A percentile compares a stretch with the other conserved stretches of the same genome.
Evolutionary conservation across 2,329 filamentous ascomycete genomes (phyloP).

Genomic region (Tympanopsis confertula): DNA sequence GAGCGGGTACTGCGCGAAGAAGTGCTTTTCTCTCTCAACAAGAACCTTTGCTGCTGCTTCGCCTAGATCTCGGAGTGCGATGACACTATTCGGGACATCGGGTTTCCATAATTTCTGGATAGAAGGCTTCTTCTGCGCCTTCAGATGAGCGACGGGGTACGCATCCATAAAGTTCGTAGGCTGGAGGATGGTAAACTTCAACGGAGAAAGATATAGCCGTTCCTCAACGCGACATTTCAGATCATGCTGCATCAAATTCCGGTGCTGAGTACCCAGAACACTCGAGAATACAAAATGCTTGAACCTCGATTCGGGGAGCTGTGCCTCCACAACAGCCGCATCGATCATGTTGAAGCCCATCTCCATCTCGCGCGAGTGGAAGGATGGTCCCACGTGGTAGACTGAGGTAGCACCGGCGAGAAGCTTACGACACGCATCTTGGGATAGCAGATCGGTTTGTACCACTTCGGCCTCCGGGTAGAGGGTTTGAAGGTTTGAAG

Average conservation of each 20-base stretch:
- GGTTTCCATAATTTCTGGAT: slow-evolving; percentile 5
- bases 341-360: slow-evolving; percentile 22
- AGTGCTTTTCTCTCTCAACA: slow-evolving; percentile 8
- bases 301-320: slow-evolving; percentile 9
- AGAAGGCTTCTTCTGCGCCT: slow-evolving; percentile 4
- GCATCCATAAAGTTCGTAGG: slow-evolving; percentile 19
- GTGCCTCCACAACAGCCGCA: slow-evolving; percentile 12
- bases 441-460: slow-evolving; percentile 12
- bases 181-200: slow-evolving; percentile 20
- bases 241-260: slow-evolving; percentile 22
- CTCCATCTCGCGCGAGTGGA: slow-evolving; percentile 18
- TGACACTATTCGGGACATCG: slow-evolving; percentile 3
- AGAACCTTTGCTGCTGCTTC: slow-evolving; percentile 7
- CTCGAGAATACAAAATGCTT: slow-evolving; percentile 20
- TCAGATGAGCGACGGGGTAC: slow-evolving; percentile 6
- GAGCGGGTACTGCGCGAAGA: slow-evolving; percentile 8
- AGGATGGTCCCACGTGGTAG: slow-evolving; percentile 19
- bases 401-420: slow-evolving; percentile 14
- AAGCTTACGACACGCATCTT: slow-evolving; percentile 3
- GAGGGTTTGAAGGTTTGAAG: slow-evolving; percentile 11
- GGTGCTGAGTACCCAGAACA: slow-evolving; percentile 17
- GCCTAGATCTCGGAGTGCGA: slow-evolving; percentile 8
- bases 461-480: slow-evolving; percentile 19
- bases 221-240: slow-evolving; percentile 20
- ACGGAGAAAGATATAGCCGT: slow-evolving; percentile 16